A percentile compares a stretch with the other conserved stretches of the same genome.
Evolutionary conservation across 306 rosid species (phyloP).

Genomic region (Parietaria judaica): DNA sequence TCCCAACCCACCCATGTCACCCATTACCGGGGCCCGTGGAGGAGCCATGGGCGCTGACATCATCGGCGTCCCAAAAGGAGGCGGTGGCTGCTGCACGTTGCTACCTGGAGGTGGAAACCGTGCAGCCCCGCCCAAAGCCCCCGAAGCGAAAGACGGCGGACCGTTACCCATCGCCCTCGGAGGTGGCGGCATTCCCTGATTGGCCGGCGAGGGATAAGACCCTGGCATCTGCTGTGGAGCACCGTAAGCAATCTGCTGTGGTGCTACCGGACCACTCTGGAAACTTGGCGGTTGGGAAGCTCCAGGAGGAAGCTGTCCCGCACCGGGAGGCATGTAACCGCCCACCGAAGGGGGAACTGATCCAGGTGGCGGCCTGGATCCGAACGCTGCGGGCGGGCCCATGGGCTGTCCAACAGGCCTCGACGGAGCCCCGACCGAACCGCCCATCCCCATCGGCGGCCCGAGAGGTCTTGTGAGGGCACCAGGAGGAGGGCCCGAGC

Average conservation of each 20-base stretch:
- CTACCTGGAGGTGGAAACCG: constrained; percentile 46
- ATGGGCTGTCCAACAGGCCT: constrained; percentile 39
- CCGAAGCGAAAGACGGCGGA: constrained; percentile 50
- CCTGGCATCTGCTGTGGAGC: constrained; percentile 43
- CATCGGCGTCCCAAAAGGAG: constrained; percentile 45
- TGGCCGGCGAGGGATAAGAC: constrained; percentile 36
- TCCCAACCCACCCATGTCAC: constrained; percentile 18
- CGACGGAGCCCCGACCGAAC: constrained; percentile 23
- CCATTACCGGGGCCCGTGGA: constrained; percentile 29
- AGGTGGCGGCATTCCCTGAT: constrained; percentile 26
- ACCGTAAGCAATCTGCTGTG: constrained; percentile 26
- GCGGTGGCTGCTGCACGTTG: constrained; percentile 25
- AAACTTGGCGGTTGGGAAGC: constrained; percentile 31
- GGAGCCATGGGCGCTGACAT: constrained; percentile 22
- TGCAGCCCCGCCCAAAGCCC: constrained; percentile 41
- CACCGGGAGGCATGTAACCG: constrained; percentile 27
- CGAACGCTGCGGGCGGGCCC: constrained; percentile 37
- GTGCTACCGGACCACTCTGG: constrained; percentile 30
- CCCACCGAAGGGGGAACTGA: constrained; percentile 32
- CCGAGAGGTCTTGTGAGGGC: constrained; percentile 38
- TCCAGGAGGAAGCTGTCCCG: constrained; percentile 37
- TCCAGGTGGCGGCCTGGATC: constrained; percentile 47
- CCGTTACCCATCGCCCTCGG: constrained; percentile 61
- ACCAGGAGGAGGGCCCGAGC: constrained; percentile 70
- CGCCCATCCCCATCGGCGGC: constrained; percentile 38